Base-by-base conservation (phyloP, 306 rosid species). In the Vigna reflexopilosa region DNA sequence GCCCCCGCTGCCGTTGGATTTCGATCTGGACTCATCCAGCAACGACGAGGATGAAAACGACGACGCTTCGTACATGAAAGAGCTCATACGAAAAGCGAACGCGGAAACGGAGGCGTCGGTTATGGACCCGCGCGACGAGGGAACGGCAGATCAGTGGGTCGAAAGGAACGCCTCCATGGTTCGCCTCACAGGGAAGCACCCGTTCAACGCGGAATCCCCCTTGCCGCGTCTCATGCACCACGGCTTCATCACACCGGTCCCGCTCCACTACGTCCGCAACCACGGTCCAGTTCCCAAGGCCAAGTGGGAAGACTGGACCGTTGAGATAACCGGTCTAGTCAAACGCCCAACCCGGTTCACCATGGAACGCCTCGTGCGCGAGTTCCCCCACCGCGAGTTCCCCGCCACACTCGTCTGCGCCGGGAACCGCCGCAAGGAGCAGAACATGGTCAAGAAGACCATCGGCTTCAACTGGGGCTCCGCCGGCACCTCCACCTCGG, bases 391-490 rank as follows among this genome's bases (percentile, higher is more conserved):
- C 56, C 87, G 90, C 0, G 98, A 90, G 54, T 70, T 91, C 9
- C 90, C 93, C 0, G 97, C 58, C 0, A 89, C 96, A 0, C 79
- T 94, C 0, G 97, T 90, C 6, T 91, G 98, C 55, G 98, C 98
- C 1, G 98, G 97, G 0, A 94, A 91, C 84, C 76, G 94, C 0
- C 82, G 98, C 5, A 94, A 90, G 78, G 98, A 94, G 51, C 94
- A 91, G 77, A 94, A 91, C 87, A 88, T 91, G 91, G 94, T 94
- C 34, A 84, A 86, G 52, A 42, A 91, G 57, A 89, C 88, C 78
- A 67, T 87, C 14, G 98, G 97, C 0, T 91, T 94, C 80, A 94
- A 94, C 76, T 94, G 98, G 98, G 98, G 98, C 0, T 75, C 98
- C 2, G 93, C 90, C 0, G 98, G 77, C 0, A 32, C 84, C 2